Conservation (phyloP, 169 alveolate genomes). For the Plasmodium coatneyi region DNA sequence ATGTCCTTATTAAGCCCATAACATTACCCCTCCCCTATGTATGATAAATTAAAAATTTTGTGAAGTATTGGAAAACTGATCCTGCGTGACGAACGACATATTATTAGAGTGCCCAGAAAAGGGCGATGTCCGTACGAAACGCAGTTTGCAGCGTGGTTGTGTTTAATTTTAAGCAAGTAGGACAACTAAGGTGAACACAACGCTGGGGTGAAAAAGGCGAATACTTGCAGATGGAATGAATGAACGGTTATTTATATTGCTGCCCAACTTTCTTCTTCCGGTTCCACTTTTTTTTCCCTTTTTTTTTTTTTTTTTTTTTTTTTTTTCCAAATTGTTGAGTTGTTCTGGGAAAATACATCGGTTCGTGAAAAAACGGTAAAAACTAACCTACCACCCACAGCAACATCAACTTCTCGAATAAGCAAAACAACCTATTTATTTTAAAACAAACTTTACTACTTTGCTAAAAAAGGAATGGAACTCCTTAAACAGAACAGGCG, state of each 20-base stretch:
- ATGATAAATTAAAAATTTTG: neutral
- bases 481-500: neutral
- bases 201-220: neutral
- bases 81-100: neutral
- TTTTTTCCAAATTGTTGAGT: neutral
- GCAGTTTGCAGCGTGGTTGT: neutral
- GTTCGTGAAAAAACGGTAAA: neutral
- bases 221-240: neutral
- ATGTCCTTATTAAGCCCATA: neutral
- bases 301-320: neutral
- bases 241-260: neutral
- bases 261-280: neutral
- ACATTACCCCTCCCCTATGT: neutral
- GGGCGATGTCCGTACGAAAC: neutral
- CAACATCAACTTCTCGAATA: neutral
- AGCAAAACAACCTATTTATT: neutral
- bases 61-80: neutral
- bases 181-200: neutral
- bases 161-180: neutral
- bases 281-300: neutral
- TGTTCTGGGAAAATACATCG: neutral
- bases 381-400: neutral
- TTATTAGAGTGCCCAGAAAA: neutral
- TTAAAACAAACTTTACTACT: neutral
- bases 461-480: neutral